These are phyloP conservation scores for Fusarium sp. DNA, from an alignment of 2,329 filamentous ascomycete species.

Conservation along the genomic window DNA sequence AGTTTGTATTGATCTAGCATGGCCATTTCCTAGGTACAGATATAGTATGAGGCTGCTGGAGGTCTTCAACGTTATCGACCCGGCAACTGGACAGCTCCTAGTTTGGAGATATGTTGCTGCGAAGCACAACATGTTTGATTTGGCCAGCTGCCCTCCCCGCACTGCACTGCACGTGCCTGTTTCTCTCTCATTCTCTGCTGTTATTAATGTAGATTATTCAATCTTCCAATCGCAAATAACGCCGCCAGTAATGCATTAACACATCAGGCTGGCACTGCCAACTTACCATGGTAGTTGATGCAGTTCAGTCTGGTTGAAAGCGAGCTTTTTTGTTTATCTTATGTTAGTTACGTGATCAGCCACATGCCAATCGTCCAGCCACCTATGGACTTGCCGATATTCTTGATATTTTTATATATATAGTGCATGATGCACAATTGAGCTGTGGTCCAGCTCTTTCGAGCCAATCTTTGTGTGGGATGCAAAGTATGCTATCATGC, in stretches of 20 bases:
- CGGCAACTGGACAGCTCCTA: background rate
- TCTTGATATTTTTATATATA: background rate
- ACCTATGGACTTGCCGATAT: slow-evolving; percentile 27
- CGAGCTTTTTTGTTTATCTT: slow-evolving; percentile 22
- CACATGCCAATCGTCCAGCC: slow-evolving; percentile 13
- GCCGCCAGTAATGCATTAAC: slow-evolving; percentile 24
- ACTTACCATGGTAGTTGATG: slow-evolving; percentile 22
- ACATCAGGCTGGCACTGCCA: slow-evolving; percentile 18
- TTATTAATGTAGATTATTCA: slow-evolving; percentile 38
- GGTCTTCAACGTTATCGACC: background rate
- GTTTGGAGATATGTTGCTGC: background rate
- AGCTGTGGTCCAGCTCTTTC: slow-evolving; percentile 7
- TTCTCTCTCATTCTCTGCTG: slow-evolving; percentile 1
- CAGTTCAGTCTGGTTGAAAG: slow-evolving; percentile 21
- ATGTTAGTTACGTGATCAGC: slow-evolving; percentile 29
- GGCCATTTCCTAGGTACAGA: slow-evolving; percentile 44
- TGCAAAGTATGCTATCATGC: slow-evolving; percentile 7
- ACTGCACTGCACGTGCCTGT: slow-evolving; percentile 9
- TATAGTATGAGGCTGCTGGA: slow-evolving; percentile 25
- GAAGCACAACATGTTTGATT: background rate
- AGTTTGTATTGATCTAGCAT: slow-evolving; percentile 46
- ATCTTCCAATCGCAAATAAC: slow-evolving; percentile 21
- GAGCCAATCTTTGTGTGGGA: slow-evolving; percentile 15
- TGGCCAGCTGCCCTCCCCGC: slow-evolving; percentile 3
- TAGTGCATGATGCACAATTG: slow-evolving; percentile 10